Evolutionary conservation across 2,329 filamentous ascomycete species (phyloP).

Genomic region (Rhexocercosporidium sp.): DNA sequence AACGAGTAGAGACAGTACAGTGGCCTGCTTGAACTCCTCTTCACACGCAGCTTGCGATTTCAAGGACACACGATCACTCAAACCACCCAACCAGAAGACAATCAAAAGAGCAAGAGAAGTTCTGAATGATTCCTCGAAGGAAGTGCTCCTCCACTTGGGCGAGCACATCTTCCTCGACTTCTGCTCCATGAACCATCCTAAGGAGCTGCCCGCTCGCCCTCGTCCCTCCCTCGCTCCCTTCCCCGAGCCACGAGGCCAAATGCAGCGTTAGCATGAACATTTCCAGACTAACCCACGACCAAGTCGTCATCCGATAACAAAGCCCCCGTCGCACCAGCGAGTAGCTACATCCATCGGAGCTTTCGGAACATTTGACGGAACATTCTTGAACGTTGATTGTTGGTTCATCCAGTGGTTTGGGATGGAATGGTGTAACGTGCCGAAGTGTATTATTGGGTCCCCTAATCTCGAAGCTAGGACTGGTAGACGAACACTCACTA

Average conservation of each 20-base stretch:
- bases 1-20: no score
- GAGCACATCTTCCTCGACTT: background rate
- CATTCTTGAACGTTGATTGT: background rate
- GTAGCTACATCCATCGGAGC: background rate
- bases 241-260: background rate
- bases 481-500: background rate
- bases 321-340: background rate
- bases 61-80: no score
- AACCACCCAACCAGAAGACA: no score
- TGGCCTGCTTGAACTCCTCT: no score
- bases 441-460: background rate
- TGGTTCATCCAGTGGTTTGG: background rate
- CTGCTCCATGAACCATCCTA: background rate
- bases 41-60: no score
- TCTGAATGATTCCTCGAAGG: no score
- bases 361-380: background rate
- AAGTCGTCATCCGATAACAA: background rate
- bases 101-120: no score
- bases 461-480: background rate
- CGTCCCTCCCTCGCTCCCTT: background rate
- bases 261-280: background rate
- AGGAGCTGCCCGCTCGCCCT: background rate
- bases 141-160: no score
- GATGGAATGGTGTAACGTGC: background rate
- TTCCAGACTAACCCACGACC: background rate